phyloP scores from a whole-genome alignment of 768 basidiomycete species.

The Rhodotorula diobovata region DNA sequence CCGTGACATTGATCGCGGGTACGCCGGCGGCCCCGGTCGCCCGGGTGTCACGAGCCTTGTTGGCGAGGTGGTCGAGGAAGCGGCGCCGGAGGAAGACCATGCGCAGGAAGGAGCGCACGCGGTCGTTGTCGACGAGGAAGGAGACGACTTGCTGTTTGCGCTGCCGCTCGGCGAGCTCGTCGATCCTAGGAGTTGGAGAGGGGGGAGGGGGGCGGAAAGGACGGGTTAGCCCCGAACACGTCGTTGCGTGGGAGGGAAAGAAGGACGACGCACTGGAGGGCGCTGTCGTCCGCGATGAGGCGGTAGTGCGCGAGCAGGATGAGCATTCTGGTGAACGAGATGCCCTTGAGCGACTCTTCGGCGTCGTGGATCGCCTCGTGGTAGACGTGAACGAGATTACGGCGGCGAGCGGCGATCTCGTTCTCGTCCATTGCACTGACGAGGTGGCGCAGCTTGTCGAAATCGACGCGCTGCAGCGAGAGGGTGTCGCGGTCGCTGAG shows the following conservation, averaged over 20 bases:
- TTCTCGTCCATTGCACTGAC: slow-evolving; percentile 64
- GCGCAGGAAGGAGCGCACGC: slow-evolving; percentile 20
- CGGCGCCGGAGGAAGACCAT: slow-evolving; percentile 26
- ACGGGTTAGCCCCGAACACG: no score
- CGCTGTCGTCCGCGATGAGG: slow-evolving; percentile 80
- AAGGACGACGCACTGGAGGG: slow-evolving; percentile 66
- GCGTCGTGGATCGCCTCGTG: slow-evolving; percentile 69
- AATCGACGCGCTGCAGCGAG: slow-evolving; percentile 57
- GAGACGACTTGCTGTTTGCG: slow-evolving; percentile 13
- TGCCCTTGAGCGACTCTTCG: slow-evolving; percentile 67
- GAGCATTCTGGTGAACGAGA: slow-evolving; percentile 87
- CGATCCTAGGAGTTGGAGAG: slow-evolving; percentile 18
- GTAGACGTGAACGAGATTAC: slow-evolving; percentile 68
- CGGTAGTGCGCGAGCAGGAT: slow-evolving; percentile 83
- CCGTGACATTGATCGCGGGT: slow-evolving; percentile 10
- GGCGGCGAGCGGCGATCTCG: slow-evolving; percentile 62
- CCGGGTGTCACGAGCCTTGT: neutral
- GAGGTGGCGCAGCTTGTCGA: slow-evolving; percentile 58
- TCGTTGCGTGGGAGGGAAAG: no score
- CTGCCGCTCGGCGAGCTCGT: slow-evolving; percentile 29
- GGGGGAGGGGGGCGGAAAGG: no score
- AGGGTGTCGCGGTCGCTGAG: slow-evolving; percentile 34
- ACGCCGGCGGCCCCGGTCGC: neutral
- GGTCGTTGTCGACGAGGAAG: slow-evolving; percentile 17
- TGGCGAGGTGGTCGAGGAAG: slow-evolving; percentile 12